Evolutionary conservation across 192 early-diverging fungal species (phyloP).

Genomic region (Helicostylum pulchrum): DNA sequence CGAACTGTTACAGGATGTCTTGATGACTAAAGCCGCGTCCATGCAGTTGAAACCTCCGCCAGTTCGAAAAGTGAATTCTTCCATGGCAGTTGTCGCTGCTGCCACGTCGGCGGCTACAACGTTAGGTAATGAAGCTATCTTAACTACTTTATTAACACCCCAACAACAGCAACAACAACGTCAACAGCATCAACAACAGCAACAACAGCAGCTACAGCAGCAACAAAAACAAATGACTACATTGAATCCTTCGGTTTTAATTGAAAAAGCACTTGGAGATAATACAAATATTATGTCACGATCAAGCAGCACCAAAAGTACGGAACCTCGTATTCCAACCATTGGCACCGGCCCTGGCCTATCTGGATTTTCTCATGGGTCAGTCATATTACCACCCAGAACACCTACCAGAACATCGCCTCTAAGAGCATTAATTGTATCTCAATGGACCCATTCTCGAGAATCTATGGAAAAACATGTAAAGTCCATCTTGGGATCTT

Average conservation of each 20-base stretch:
- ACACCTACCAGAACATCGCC: conserved; percentile 9
- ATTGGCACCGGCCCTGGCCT: conserved; percentile 10
- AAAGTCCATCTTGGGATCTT: conserved; percentile 17
- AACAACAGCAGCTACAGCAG: not conserved
- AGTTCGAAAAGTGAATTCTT: not conserved
- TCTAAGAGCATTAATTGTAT: conserved; percentile 40
- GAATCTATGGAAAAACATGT: conserved; percentile 42
- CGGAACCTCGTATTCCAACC: conserved; percentile 8
- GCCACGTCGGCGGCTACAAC: not conserved
- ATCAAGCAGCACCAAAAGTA: not conserved
- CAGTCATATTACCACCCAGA: conserved; percentile 11
- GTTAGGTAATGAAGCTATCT: not conserved
- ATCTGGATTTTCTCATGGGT: not conserved
- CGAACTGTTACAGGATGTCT: conserved; percentile 13
- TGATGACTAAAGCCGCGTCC: conserved; percentile 29
- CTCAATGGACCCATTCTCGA: conserved; percentile 39
- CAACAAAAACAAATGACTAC: not conserved
- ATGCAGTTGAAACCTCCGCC: conserved; percentile 29
- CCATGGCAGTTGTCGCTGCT: conserved; percentile 1
- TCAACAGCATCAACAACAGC: not conserved
- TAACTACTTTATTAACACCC: not conserved
- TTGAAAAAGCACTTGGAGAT: not conserved
- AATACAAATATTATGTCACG: not conserved
- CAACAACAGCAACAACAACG: not conserved
- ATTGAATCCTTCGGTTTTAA: not conserved